These are phyloP conservation scores for Fusarium oxysporum DNA, from an alignment of 2,329 filamentous ascomycete genomes.

Conservation along the genomic window DNA sequence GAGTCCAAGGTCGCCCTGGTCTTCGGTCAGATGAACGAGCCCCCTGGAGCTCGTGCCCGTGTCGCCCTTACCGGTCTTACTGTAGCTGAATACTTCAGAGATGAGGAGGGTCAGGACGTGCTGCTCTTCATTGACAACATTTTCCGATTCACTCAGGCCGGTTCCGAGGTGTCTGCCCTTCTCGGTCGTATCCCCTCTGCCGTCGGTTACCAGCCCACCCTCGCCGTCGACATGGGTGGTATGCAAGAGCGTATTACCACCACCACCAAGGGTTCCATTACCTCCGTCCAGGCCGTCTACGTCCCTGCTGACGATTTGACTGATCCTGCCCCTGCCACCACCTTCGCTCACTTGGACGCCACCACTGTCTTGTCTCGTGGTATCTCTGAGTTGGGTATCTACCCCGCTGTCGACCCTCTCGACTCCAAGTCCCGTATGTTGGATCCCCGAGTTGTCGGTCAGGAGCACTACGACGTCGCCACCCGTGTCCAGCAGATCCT, in stretches of 20 bases:
- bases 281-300: conserved; percentile 99
- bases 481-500: conserved; percentile 98
- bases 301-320: conserved; percentile 99
- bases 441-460: conserved; percentile 96
- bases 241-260: conserved; percentile 99
- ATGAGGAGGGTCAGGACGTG: conserved; percentile 87
- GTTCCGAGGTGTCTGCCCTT: conserved; percentile 99
- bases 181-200: conserved; percentile 99
- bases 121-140: conserved; percentile 99
- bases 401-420: conserved; percentile 99
- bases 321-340: conserved; percentile 98
- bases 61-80: conserved; percentile 89
- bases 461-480: conserved; percentile 97
- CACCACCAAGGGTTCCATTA: conserved; percentile 99
- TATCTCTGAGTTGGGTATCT: conserved; percentile 99
- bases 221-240: conserved; percentile 97
- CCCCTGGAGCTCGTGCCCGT: conserved; percentile 99
- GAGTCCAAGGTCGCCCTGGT: conserved; percentile 99
- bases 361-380: conserved; percentile 99
- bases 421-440: conserved; percentile 99
- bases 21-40: conserved; percentile 99
- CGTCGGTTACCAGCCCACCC: conserved; percentile 99
- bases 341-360: conserved; percentile 99
- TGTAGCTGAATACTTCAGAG: conserved; percentile 85
- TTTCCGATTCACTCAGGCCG: conserved; percentile 99